Evolutionary conservation across 164 flowering plant species (phyloP).

Genomic region (Pachysandra terminalis): DNA sequence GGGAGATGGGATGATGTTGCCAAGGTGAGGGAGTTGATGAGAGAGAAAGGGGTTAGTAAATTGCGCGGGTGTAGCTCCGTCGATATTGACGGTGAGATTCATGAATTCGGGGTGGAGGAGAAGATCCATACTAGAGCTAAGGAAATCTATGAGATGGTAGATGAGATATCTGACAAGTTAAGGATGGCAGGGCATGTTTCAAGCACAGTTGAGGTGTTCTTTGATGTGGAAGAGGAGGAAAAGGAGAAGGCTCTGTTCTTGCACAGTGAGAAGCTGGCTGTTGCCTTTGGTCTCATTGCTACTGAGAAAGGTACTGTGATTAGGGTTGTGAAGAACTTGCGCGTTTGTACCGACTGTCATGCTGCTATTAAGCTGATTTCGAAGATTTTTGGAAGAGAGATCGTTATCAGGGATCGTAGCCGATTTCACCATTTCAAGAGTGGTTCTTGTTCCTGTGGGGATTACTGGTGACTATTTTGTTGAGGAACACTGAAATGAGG

Average conservation of each 20-base stretch:
- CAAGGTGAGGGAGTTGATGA: constrained; percentile 34
- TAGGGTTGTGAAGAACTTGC: constrained; percentile 38
- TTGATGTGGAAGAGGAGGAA: constrained; percentile 42
- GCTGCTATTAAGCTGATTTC: constrained; percentile 37
- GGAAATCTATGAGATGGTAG: constrained; percentile 31
- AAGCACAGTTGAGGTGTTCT: constrained; percentile 34
- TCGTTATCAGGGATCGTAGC: too few species aligned
- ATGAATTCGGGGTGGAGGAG: constrained; percentile 37
- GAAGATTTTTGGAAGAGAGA: constrained; percentile 25
- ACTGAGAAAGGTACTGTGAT: constrained; percentile 23
- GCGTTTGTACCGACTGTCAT: constrained; percentile 44
- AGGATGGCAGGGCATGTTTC: constrained; percentile 30
- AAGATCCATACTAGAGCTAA: constrained; percentile 29
- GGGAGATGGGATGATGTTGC: constrained; percentile 36
- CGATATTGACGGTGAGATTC: constrained; percentile 29
- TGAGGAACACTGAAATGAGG: background rate
- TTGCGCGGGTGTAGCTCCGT: constrained; percentile 22
- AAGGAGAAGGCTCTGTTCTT: constrained; percentile 32
- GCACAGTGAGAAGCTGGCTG: constrained; percentile 47
- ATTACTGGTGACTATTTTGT: constrained; percentile 30
- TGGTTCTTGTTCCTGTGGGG: constrained; percentile 38
- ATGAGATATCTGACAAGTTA: constrained; percentile 30
- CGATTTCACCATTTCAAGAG: constrained; percentile 34
- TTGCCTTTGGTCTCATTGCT: constrained; percentile 38
- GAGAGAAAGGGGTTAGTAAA: constrained; percentile 21